Evolutionary conservation across 202 grass and related monocot genomes (phyloP), one percentile per base, ranked within the genome.

Genomic region (Thinopyrum obtusiflorum): DNA sequence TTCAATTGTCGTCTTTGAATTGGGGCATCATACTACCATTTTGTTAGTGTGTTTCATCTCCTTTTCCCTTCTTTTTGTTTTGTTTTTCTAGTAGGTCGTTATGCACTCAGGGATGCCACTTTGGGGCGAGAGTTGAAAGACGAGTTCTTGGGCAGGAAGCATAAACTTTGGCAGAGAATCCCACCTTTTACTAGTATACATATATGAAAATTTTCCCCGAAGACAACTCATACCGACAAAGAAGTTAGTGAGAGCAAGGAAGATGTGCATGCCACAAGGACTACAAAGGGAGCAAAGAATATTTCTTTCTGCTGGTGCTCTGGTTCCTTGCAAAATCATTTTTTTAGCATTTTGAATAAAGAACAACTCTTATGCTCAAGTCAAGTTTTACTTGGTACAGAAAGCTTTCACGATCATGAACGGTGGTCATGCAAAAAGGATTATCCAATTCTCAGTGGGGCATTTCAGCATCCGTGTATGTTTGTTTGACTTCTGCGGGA

Each of bases 91-190:
- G 81, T 70, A 11, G 63, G 68, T 87, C 77, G 53, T 76, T 80
- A 64, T 76, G 76, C 80, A 77, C 80, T 87, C 39, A 81, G 36
- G 62, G 76, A 61, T 75, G 33, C 63, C 89, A 80, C 69, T 80
- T 69, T 63, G 70, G 60, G 24, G 37, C 68, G 72, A 76, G 76
- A 91, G 77, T 90, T 87, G 77, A 91, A 91, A 87, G 68, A 44
- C 6, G 28, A 59, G 37, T 65, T 85, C 70, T 84, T 87, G 77
- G 57, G 82, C 71, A 85, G 29, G 82, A 85, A 84, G 63, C 73
- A 91, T 88, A 83, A 87, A 73, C 82, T 88, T 88, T 91, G 68
- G 70, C 72, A 82, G 85, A 82, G 85, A 91, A 91, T 85, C 82
- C 55, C 65, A 66, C 82, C 68, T 91, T 90, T 40, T 82, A 77